Conservation (phyloP, 1,139 yeast species). For the Kodamaea anthophila region DNA sequence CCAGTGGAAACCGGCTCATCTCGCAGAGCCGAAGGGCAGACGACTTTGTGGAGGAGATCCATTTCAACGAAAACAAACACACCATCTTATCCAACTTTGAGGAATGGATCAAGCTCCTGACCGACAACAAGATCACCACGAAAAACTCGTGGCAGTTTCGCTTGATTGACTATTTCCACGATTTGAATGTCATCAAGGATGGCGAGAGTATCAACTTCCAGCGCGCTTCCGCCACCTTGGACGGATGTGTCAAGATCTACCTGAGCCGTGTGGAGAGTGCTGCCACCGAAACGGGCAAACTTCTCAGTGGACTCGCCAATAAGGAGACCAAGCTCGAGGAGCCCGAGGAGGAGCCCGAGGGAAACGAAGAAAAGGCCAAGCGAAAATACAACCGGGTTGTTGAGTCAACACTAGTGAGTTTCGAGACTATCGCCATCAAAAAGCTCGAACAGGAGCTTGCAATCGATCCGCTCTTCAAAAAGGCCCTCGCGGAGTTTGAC, state of each 20-base stretch:
- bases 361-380: constrained; percentile 21
- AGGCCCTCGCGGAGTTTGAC: constrained; percentile 86
- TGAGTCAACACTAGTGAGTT: constrained; percentile 44
- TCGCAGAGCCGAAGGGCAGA: constrained; percentile 12
- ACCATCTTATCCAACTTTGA: constrained; percentile 62
- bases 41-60: constrained; percentile 32
- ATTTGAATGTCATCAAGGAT: constrained; percentile 51
- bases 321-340: constrained; percentile 17
- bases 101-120: constrained; percentile 86
- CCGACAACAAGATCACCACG: constrained; percentile 72
- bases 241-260: constrained; percentile 82
- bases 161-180: constrained; percentile 80
- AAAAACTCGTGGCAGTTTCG: constrained; percentile 79
- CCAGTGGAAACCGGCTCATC: constrained; percentile 12
- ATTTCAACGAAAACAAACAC: constrained; percentile 40
- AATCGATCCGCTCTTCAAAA: constrained; percentile 84
- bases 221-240: constrained; percentile 72
- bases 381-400: constrained; percentile 36
- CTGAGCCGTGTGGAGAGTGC: constrained; percentile 87
- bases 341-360: constrained; percentile 11
- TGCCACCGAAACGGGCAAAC: constrained; percentile 82
- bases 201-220: constrained; percentile 69
- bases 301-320: constrained; percentile 63
- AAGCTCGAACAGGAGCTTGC: constrained; percentile 71
- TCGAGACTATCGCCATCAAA: constrained; percentile 58